Base-by-base conservation (phyloP, 2,329 filamentous ascomycete species). In the Allantophomopsis cytisporea region DNA sequence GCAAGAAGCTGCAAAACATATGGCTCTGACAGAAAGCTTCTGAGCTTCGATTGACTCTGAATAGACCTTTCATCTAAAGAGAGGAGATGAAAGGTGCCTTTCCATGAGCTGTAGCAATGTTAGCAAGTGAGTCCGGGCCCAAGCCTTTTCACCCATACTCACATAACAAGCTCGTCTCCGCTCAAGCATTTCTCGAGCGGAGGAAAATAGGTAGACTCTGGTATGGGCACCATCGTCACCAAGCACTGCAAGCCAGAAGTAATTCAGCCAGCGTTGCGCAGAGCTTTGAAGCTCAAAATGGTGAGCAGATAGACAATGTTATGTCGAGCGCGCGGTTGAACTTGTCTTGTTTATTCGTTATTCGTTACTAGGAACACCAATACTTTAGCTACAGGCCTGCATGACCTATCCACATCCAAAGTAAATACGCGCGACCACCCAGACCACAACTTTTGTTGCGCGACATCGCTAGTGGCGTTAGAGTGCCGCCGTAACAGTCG, bases 111-210 rank as follows among this genome's bases (percentile, higher is more conserved):
- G 45, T 44, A 45, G 41, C 31, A 39, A 38, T 39, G 31, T 40
- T 31, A 41, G 30, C 8, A 47, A 23, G n/a, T 38, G 17, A n/a
- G 17, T 40, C 38, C 32, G 43, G 41, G 41, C 32, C 31, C 23
- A 38, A 30, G 4, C 8, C 6, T 11, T 15, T 20, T 10, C 10
- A n/a, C 33, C 30, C 36, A 34, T 30, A 69, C 79, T 58, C 71
- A 94, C 83, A 94, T 71, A 54, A 95, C 69, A 56, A 81, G 72
- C 54, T 74, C 73, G 59, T 89, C 79, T 63, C 85, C 84, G 52
- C 75, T 80, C 54, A 96, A 71, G 64, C 85, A 93, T 57, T 83
- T 78, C 61, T 86, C 82, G 61, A 95, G 70, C 55, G 86, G 76
- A 55, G 88, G 85, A 54, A 93, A 83, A 64, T 88, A 91, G 58